phyloP scores from a whole-genome alignment of 148 eudicot species.

The Chenopodium quinoa region DNA sequence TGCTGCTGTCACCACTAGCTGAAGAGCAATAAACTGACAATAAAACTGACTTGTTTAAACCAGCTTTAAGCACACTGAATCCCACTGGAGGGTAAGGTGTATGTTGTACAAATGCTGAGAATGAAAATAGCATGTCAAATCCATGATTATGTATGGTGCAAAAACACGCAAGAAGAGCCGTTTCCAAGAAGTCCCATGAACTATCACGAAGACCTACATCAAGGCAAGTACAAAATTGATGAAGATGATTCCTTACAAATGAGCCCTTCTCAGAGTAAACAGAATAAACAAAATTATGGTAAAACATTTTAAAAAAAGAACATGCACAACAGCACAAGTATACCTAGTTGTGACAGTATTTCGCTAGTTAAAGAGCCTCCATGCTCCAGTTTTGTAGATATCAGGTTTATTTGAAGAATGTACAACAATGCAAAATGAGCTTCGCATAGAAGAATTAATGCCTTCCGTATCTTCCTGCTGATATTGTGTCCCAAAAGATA shows the following conservation, averaged over 20 bases:
- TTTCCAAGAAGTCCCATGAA: conserved; percentile 83
- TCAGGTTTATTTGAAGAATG: conserved; percentile 74
- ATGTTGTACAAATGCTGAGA: conserved; percentile 91
- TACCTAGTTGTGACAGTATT: conserved; percentile 83
- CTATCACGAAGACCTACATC: conserved; percentile 71
- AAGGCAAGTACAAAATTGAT: conserved; percentile 10
- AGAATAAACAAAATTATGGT: not conserved
- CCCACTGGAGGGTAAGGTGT: conserved; percentile 94
- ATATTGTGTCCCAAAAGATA: conserved; percentile 82
- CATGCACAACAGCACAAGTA: conserved; percentile 16
- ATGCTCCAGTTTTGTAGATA: conserved; percentile 51
- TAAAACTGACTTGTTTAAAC: conserved; percentile 90
- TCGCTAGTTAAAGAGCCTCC: conserved; percentile 56
- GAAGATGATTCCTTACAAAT: conserved; percentile 4
- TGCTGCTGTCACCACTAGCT: conserved; percentile 41
- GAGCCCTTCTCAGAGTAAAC: not conserved
- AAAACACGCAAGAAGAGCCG: conserved; percentile 86
- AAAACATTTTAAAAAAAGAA: not conserved
- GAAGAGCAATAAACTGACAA: conserved; percentile 84
- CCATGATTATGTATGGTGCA: conserved; percentile 97
- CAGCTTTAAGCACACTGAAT: conserved; percentile 95
- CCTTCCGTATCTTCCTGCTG: conserved; percentile 61
- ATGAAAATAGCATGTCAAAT: conserved; percentile 80
- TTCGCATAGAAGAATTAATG: conserved; percentile 86
- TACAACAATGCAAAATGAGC: conserved; percentile 87